A percentile compares a stretch with the other conserved stretches of the same genome.
Evolutionary conservation across 805 yeast genomes (phyloP).

Genomic region (Lipomyces yamadae): DNA sequence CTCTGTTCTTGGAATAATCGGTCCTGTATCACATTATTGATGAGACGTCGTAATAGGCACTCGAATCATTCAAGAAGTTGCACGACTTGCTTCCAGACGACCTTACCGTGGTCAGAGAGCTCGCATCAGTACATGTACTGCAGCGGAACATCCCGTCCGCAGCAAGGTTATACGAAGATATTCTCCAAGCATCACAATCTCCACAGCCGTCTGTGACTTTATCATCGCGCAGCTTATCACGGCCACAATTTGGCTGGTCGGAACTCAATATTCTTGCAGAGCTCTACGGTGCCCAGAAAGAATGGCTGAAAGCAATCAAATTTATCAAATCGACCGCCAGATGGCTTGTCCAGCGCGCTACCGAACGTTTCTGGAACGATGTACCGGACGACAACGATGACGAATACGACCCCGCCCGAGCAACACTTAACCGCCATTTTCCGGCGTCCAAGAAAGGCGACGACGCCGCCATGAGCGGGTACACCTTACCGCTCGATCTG

Average conservation of each 20-base stretch:
- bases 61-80: conserved; percentile 70
- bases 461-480: conserved; percentile 36
- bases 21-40: background rate
- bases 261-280: conserved; percentile 85
- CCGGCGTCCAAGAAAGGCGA: conserved; percentile 44
- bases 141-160: conserved; percentile 44
- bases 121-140: conserved; percentile 51
- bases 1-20: background rate
- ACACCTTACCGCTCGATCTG: conserved; percentile 80
- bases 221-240: conserved; percentile 67
- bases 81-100: conserved; percentile 63
- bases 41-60: conserved; percentile 49
- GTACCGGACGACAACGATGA: conserved; percentile 68
- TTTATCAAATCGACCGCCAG: conserved; percentile 73
- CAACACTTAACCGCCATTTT: conserved; percentile 35
- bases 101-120: conserved; percentile 61
- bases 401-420: conserved; percentile 21
- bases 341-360: conserved; percentile 76
- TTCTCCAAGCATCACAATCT: conserved; percentile 30
- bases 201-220: conserved; percentile 17
- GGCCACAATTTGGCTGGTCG: conserved; percentile 75
- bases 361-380: conserved; percentile 71
- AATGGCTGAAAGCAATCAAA: conserved; percentile 66
- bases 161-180: conserved; percentile 40
- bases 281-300: conserved; percentile 69